Evolutionary conservation across 345 rosid genomes (phyloP).

Genomic region (Linum tenue): DNA sequence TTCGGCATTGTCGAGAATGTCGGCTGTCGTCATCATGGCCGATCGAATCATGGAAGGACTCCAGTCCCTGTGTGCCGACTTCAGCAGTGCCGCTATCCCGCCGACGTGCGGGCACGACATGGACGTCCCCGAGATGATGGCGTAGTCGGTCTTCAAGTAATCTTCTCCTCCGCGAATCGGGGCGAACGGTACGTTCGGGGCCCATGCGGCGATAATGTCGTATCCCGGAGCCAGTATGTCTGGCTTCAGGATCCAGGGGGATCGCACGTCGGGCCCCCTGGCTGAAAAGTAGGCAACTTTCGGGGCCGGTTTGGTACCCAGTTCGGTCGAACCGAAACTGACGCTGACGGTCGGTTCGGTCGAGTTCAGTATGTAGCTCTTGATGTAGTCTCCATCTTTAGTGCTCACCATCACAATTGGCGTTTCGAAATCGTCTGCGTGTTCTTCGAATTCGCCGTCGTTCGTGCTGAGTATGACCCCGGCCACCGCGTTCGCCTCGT

Average conservation of each 20-base stretch:
- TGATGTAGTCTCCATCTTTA: slow-evolving; percentile 20
- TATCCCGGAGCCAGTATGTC: slow-evolving; percentile 41
- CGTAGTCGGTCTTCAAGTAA: slow-evolving; percentile 30
- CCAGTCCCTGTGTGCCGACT: slow-evolving; percentile 31
- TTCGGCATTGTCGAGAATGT: slow-evolving; percentile 14
- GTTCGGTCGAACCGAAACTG: slow-evolving; percentile 22
- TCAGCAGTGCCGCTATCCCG: slow-evolving; percentile 32
- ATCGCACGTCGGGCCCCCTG: slow-evolving; percentile 30
- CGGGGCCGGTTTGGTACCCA: slow-evolving; percentile 33
- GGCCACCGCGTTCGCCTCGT: slow-evolving; percentile 22
- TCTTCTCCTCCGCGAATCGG: slow-evolving; percentile 16
- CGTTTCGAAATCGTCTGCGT: slow-evolving; percentile 13
- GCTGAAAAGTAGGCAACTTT: slow-evolving; percentile 34
- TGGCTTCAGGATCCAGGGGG: slow-evolving; percentile 42
- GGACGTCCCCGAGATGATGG: slow-evolving; percentile 33
- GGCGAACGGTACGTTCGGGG: slow-evolving; percentile 24
- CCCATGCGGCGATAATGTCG: slow-evolving; percentile 39
- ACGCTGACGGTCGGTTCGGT: slow-evolving; percentile 20
- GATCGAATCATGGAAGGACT: slow-evolving; percentile 38
- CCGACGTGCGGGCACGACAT: slow-evolving; percentile 42
- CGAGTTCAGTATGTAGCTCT: slow-evolving; percentile 17
- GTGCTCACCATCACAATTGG: slow-evolving; percentile 21
- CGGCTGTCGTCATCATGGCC: slow-evolving; percentile 42
- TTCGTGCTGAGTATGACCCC: slow-evolving; percentile 32
- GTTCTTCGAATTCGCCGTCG: slow-evolving; percentile 3